A percentile compares a stretch with the other conserved stretches of the same genome.
phyloP scores from a whole-genome alignment of 495 filamentous ascomycete species.

The Hypoxylon fuscum region DNA sequence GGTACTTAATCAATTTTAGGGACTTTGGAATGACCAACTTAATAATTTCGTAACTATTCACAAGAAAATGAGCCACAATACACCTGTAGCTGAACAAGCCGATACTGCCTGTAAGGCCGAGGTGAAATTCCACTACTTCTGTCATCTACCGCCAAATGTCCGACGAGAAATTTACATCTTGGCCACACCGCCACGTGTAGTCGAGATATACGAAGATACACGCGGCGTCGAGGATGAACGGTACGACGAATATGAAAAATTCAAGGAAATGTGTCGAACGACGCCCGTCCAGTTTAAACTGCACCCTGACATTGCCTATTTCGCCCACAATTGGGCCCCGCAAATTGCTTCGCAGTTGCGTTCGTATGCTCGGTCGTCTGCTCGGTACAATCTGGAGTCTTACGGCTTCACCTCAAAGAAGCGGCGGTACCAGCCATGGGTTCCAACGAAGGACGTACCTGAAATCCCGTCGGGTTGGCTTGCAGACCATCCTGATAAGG shows the following conservation, averaged over 20 bases:
- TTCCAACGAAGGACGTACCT: slow-evolving; percentile 3
- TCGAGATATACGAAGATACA: background rate
- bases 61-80: no score
- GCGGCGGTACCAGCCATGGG: slow-evolving; percentile 3
- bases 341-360: background rate
- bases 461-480: slow-evolving; percentile 11
- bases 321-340: slow-evolving; percentile 3
- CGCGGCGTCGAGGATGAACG: background rate
- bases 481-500: background rate
- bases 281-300: slow-evolving; percentile 13
- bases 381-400: background rate
- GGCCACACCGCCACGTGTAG: slow-evolving; percentile 16
- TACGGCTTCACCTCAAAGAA: slow-evolving; percentile 11
- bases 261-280: slow-evolving; percentile 12
- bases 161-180: slow-evolving; percentile 16
- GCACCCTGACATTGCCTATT: slow-evolving; percentile 14
- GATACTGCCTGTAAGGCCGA: background rate
- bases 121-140: slow-evolving; percentile 5
- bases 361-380: background rate
- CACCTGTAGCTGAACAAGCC: background rate
- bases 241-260: background rate
- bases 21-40: no score
- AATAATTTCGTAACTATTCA: no score
- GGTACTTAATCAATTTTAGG: no score
- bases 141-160: background rate